Evolutionary conservation across 2,329 filamentous ascomycete species (phyloP).

Genomic region (Phyllosticta citribraziliensis): DNA sequence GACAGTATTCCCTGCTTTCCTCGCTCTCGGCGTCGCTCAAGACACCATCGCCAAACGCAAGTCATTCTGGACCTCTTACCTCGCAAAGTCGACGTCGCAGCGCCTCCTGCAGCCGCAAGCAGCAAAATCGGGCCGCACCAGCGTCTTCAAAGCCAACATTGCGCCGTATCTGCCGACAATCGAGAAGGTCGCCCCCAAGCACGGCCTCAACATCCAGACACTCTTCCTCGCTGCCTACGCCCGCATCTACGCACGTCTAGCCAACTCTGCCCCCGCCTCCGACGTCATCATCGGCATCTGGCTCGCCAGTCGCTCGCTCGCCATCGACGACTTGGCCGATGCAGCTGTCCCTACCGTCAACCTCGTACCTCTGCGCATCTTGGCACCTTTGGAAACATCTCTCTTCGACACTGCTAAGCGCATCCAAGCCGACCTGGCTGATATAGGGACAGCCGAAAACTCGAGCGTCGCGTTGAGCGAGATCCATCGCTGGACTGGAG

Average conservation of each 20-base stretch:
- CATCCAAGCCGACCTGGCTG: conserved; percentile 59
- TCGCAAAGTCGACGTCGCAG: conserved; percentile 16
- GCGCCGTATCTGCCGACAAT: conserved; percentile 28
- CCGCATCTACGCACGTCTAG: conserved; percentile 34
- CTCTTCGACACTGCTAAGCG: conserved; percentile 39
- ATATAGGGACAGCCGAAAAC: conserved; percentile 48
- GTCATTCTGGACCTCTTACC: conserved; percentile 43
- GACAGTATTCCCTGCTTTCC: neutral
- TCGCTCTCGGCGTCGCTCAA: conserved; percentile 1
- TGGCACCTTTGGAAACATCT: conserved; percentile 14
- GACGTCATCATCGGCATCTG: conserved; percentile 67
- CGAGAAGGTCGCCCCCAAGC: conserved; percentile 32
- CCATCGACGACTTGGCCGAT: conserved; percentile 39
- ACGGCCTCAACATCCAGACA: conserved; percentile 60
- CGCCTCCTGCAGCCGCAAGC: neutral
- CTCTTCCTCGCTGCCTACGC: conserved; percentile 67
- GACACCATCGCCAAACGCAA: conserved; percentile 20
- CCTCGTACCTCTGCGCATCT: conserved; percentile 61
- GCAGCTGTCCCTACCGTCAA: conserved; percentile 64
- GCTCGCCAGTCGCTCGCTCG: conserved; percentile 62
- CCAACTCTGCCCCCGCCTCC: conserved; percentile 16
- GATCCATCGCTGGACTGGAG: conserved; percentile 64
- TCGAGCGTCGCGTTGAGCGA: conserved; percentile 57
- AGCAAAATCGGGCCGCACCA: conserved; percentile 21
- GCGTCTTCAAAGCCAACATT: conserved; percentile 42